Evolutionary conservation across 768 basidiomycete species (phyloP), one percentile per base, ranked within the genome.

Genomic region (Naematelia encephala): DNA sequence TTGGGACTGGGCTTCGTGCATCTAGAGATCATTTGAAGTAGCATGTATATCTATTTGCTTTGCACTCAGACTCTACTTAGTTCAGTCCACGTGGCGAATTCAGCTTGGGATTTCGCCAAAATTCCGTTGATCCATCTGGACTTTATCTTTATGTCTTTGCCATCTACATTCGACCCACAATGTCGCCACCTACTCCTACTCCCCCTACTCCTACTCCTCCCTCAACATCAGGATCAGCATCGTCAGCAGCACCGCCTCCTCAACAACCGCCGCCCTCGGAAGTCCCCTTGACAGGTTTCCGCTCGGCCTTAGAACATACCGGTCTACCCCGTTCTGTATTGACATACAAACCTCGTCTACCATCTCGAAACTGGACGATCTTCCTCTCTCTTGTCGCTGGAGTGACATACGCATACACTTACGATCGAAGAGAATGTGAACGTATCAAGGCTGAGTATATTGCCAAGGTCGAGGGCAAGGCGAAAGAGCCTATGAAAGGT

Each of bases 331-430:
- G 85, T 14, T 87, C 87, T 50, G 91, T 90, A 84, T 81, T 96
- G 42, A 84, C 86, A 65, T 89, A 88, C 74, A 84, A 88, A 30
- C 93, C 92, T 1, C 85, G 84, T 63, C 82, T 93, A 14, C 94
- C 93, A 2, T 91, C 89, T 0, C 83, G 90, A 61, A 96, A 96
- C 69, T 93, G 91, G 91, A 84, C 90, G 64, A 91, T 94, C 70
- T 97, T 98, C 80, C 82, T 91, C 57, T 82, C 85, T 26, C 78
- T 91, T 66, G 86, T 90, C 3, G 85, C 86, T 13, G 82, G 87
- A 4, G 67, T 88, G 28, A 70, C 86, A 2, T 88, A 87, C 22
- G 82, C 84, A 55, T 96, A 91, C 79, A 80, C 84, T 54, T 92
- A 96, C 77, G 96, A 99, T 82, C 84, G 93, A 27, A 79, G 81